Evolutionary conservation across 2,329 filamentous ascomycete species (phyloP).

Genomic region (Verticillium nubilum): DNA sequence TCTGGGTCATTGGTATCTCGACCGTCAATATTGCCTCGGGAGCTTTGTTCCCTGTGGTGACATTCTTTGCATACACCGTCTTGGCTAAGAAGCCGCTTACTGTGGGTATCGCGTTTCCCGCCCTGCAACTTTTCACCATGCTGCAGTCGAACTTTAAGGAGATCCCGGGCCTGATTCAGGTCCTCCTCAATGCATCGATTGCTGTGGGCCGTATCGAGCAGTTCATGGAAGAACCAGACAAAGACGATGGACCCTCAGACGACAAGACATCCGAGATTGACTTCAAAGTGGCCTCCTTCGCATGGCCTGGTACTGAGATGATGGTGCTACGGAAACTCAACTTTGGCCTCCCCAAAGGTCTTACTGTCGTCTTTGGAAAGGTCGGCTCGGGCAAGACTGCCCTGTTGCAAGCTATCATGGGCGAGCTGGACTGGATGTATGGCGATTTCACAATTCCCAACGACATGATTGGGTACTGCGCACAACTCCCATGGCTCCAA

Average conservation of each 20-base stretch:
- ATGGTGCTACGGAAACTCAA: conserved; percentile 43
- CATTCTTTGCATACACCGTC: conserved; percentile 76
- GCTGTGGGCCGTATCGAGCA: conserved; percentile 75
- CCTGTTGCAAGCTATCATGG: conserved; percentile 52
- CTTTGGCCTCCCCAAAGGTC: conserved; percentile 39
- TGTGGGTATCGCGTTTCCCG: conserved; percentile 82
- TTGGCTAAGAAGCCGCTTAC: conserved; percentile 62
- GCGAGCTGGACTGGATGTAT: conserved; percentile 61
- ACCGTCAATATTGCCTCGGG: conserved; percentile 68
- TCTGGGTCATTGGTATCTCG: conserved; percentile 58
- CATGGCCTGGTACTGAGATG: conserved; percentile 66
- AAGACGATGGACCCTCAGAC: conserved; percentile 42
- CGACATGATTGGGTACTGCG: conserved; percentile 48
- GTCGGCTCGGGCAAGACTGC: conserved; percentile 60
- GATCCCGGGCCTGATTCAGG: conserved; percentile 68
- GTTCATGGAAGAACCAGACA: conserved; percentile 84
- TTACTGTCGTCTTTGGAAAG: conserved; percentile 53
- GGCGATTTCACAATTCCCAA: conserved; percentile 40
- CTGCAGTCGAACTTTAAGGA: conserved; percentile 69
- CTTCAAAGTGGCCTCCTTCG: conserved; percentile 64
- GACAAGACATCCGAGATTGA: conserved; percentile 35
- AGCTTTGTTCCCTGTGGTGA: conserved; percentile 71
- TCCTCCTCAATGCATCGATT: conserved; percentile 75
- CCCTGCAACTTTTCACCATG: conserved; percentile 73
- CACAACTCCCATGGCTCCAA: conserved; percentile 61